Conservation (phyloP, 2,329 filamentous ascomycete genomes). For the Plectosphaerella sp. region DNA sequence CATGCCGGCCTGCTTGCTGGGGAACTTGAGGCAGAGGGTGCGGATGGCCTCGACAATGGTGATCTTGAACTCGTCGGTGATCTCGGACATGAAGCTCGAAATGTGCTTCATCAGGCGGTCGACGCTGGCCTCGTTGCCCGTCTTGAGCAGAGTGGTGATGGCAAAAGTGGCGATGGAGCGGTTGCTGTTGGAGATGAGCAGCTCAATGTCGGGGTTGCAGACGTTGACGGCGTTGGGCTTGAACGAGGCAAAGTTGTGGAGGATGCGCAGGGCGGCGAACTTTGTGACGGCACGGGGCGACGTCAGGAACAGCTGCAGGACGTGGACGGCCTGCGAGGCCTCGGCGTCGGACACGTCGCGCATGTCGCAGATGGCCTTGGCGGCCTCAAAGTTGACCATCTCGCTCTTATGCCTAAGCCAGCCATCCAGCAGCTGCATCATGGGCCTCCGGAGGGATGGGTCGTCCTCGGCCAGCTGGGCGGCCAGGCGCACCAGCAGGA, state of each 20-base stretch:
- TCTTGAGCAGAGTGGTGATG: constrained; percentile 96
- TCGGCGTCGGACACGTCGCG: constrained; percentile 89
- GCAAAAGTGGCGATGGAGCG: constrained; percentile 97
- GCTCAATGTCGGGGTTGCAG: constrained; percentile 97
- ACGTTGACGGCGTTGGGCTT: constrained; percentile 88
- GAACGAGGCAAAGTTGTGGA: constrained; percentile 95
- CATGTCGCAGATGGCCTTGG: constrained; percentile 96
- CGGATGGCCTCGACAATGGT: constrained; percentile 99
- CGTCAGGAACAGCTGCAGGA: constrained; percentile 93
- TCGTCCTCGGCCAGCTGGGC: constrained; percentile 95
- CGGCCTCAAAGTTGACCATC: constrained; percentile 99
- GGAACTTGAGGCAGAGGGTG: constrained; percentile 95
- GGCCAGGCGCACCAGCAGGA: constrained; percentile 88
- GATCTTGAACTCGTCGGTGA: constrained; percentile 99
- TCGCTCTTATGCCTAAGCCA: constrained; percentile 99
- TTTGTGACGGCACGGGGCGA: constrained; percentile 95
- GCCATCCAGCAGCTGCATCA: constrained; percentile 94
- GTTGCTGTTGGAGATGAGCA: constrained; percentile 94
- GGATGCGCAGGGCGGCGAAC: constrained; percentile 92
- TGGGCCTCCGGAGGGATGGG: constrained; percentile 79
- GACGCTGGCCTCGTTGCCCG: constrained; percentile 94
- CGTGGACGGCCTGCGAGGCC: constrained; percentile 87
- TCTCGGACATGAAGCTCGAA: constrained; percentile 96
- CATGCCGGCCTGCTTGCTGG: constrained; percentile 97
- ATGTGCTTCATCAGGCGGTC: constrained; percentile 99